Conservation (phyloP, 768 basidiomycete genomes). For the Porphyrellus cyaneotinctus region DNA sequence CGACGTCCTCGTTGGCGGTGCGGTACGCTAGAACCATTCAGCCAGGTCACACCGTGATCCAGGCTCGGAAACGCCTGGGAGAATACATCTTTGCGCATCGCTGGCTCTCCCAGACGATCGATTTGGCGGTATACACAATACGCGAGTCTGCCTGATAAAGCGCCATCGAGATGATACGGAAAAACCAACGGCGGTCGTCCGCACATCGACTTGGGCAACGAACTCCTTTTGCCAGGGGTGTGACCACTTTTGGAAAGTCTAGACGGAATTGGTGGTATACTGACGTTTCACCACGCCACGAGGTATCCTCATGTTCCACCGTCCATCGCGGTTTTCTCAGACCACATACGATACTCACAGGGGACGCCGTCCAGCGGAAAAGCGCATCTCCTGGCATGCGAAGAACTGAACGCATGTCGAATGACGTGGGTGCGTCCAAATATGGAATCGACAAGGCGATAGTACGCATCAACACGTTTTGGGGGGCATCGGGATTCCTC, state of each 20-base stretch:
- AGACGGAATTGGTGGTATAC: neutral
- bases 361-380: neutral
- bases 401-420: neutral
- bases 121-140: neutral
- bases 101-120: neutral
- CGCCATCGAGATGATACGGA: neutral
- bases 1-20: neutral
- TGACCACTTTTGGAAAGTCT: neutral
- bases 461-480: conserved; percentile 10
- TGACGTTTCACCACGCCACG: neutral
- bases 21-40: neutral
- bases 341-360: neutral
- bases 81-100: neutral
- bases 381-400: neutral
- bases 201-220: neutral
- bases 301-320: conserved; percentile 1
- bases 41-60: neutral
- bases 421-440: conserved; percentile 8
- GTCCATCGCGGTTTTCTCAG: neutral
- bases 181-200: neutral
- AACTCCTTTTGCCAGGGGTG: neutral
- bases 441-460: conserved; percentile 15
- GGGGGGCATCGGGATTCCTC: conserved; percentile 13
- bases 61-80: neutral
- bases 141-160: neutral